Base-by-base conservation (phyloP, 495 filamentous ascomycete species). In the Lasiosphaeriaceae sp. region DNA sequence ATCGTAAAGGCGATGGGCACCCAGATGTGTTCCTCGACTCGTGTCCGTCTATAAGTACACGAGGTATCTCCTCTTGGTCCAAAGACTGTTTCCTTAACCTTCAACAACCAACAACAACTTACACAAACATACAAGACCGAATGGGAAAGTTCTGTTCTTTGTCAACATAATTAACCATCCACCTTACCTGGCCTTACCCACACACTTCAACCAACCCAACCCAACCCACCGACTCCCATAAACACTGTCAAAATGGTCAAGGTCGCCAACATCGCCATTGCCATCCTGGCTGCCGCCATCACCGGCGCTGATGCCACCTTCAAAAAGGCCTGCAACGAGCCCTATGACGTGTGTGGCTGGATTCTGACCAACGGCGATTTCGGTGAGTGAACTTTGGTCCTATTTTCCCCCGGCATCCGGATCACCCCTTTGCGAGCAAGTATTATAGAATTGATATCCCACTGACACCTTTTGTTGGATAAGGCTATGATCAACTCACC, bases 321-420 rank as follows among this genome's bases (percentile, higher is more conserved):
- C 49, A 50, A 11, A 8, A 52, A 23, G 41, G 11, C 48, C 5
- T 57, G 55, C 55, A 47, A n/a, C 11, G 19, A 17, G 24, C 48
- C 48, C 0, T 52, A 57, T 19, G 55, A 52, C 29, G 24, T 47
- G 11, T 57, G 55, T 47, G 55, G 55, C 41, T 57, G 55, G 55
- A 47, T 24, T 16, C 41, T 57, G n/a, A 20, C 31, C 24, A 37
- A 35, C 39, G 23, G 14, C 22, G 41, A 35, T 3, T 51, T 35
- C 19, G 37, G 55, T 57, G 45, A 21, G 37, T 16, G 39, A n/a
- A 37, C 9, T 14, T 50, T 2, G 9, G 4, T 9, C 26, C 26
- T 9, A 31, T 34, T 17, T 22, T 16, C 14, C 37, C 16, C 20
- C 22, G 26, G 26, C 3, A 31, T 9, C 26, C 9, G 3, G 26